phyloP scores from a whole-genome alignment of 306 rosid genomes.

The Ammopiptanthus mongolicus region DNA sequence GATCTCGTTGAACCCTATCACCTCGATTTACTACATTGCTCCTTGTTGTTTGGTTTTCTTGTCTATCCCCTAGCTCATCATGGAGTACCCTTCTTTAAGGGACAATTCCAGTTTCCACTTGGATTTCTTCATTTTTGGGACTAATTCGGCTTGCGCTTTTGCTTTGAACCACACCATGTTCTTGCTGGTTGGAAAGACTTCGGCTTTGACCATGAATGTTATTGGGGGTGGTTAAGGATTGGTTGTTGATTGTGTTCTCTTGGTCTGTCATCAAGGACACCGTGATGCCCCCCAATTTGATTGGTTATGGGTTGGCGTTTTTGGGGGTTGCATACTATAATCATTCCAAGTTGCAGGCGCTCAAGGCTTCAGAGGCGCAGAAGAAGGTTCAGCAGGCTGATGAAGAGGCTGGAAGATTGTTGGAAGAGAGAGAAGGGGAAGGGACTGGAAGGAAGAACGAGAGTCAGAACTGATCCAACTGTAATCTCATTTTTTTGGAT shows the following conservation, averaged over 20 bases:
- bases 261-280: slow-evolving; percentile 98
- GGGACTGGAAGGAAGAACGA: slow-evolving; percentile 63
- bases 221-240: slow-evolving; percentile 97
- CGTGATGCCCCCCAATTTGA: slow-evolving; percentile 69
- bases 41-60: slow-evolving; percentile 83
- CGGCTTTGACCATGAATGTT: slow-evolving; percentile 96
- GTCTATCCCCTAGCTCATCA: slow-evolving; percentile 70
- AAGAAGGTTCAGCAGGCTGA: slow-evolving; percentile 77
- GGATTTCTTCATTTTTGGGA: slow-evolving; percentile 65
- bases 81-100: slow-evolving; percentile 76
- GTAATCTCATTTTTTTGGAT: slow-evolving; percentile 28
- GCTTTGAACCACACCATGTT: slow-evolving; percentile 87
- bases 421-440: slow-evolving; percentile 71
- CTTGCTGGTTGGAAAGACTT: slow-evolving; percentile 89
- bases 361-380: slow-evolving; percentile 87
- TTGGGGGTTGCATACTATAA: slow-evolving; percentile 86
- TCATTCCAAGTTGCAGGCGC: slow-evolving; percentile 86
- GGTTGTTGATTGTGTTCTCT: slow-evolving; percentile 91
- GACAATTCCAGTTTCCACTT: slow-evolving; percentile 69
- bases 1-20: slow-evolving; percentile 77
- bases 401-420: slow-evolving; percentile 86
- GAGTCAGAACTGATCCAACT: slow-evolving; percentile 44
- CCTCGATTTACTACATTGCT: slow-evolving; percentile 91
- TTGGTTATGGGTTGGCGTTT: slow-evolving; percentile 85
- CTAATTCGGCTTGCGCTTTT: slow-evolving; percentile 75